phyloP scores from a whole-genome alignment of 139 green algal genomes.

The Klebsormidium nitens region DNA sequence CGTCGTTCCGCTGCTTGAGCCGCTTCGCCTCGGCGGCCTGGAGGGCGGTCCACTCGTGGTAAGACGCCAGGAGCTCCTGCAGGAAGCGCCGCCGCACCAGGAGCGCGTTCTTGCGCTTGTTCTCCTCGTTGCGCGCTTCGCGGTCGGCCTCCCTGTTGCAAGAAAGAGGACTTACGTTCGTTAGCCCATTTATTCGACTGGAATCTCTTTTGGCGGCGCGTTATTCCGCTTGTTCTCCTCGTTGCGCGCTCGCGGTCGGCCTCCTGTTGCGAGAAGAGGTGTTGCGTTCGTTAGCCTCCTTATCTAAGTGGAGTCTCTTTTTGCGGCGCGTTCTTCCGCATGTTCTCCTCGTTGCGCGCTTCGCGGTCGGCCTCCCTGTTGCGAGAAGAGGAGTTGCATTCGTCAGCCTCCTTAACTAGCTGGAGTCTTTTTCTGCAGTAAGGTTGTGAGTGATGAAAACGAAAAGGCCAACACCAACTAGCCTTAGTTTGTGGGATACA shows the following conservation, averaged over 20 bases:
- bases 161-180: neutral
- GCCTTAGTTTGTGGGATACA: no score
- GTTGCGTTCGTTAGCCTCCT: no score
- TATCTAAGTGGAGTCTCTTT: no score
- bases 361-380: neutral
- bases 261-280: neutral
- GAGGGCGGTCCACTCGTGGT: slow-evolving; percentile 14
- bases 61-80: slow-evolving; percentile 15
- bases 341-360: neutral
- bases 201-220: neutral
- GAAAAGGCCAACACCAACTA: no score
- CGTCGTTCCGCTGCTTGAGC: slow-evolving; percentile 31
- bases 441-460: no score
- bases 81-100: slow-evolving; percentile 19
- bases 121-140: neutral
- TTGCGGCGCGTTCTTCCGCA: neutral
- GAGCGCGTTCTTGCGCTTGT: neutral
- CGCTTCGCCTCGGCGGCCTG: neutral
- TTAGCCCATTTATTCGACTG: neutral
- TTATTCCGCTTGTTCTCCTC: neutral
- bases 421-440: neutral
- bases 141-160: neutral
- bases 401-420: neutral
- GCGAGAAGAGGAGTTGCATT: neutral
- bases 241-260: neutral